Base-by-base conservation (phyloP, 148 eudicot species). In the Diospyros kaki region DNA sequence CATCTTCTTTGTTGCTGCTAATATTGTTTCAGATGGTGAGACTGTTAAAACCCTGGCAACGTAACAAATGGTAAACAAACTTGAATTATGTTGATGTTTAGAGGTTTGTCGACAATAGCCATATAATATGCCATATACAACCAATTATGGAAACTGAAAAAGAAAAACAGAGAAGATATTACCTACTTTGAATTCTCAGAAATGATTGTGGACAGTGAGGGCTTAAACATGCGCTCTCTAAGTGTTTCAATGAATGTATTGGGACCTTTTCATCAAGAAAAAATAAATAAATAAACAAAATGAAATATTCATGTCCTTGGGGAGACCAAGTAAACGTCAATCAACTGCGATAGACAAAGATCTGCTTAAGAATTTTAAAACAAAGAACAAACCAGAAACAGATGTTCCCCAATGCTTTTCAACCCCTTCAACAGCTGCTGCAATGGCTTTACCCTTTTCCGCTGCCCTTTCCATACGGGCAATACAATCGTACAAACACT, bases 111-210 rank as follows among this genome's bases (percentile, higher is more conserved):
- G 41, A 70, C 45, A 40, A 39, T 15, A 39, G 11, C 76, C 43
- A 50, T 14, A 73, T 13, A 62, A 15, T 8, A 70, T 42, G 56
- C 15, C 63, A 69, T 28, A 13, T 54, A 56, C 13, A 60, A 70
- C 50, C 45, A 39, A 66, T 12, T 41, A 64, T 43, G 63, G 55
- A 50, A 41, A 58, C 59, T 28, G 18, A 5, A 14, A 58, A 55
- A 83, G 2, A 14, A 55, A 48, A 64, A 64, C 73, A 70, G 82
- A 79, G 83, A 81, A 77, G 81, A 78, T 89, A 89, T 91, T 91
- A 92, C 96, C 97, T 95, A 95, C 98, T 89, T 95, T 90, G 96
- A 84, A 88, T 88, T 91, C 81, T 90, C 97, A 45, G 98, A 68
- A 76, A 95, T 89, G 66, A 91, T 85, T 56, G 94, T 95, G 18